Base-by-base conservation (phyloP, 1,284 basidiomycete genomes). In the Mycosarcoma mackinlayi region DNA sequence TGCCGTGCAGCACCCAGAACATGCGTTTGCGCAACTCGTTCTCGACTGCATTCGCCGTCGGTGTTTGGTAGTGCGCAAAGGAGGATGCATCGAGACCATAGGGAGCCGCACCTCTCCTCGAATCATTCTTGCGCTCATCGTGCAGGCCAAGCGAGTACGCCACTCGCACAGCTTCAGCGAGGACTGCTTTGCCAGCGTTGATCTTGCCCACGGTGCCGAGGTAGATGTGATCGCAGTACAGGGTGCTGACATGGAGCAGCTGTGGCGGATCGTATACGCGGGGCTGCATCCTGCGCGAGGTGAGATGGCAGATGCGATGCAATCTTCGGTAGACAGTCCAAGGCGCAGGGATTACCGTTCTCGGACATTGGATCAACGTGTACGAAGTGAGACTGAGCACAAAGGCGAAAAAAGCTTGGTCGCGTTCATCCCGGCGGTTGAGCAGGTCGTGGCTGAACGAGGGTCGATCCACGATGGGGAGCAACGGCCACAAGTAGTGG, bases 171-270 rank as follows among this genome's bases (percentile, higher is more conserved):
- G 73, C 68, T 34, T 77, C 75, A 4, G 73, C 75, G 4, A 75
- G 69, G 10, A 70, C 60, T 0, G 75, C 72, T 25, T 77, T 77
- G 42, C 65, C 73, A 3, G 75, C 75, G 18, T 69, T 73, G 47
- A 31, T 61, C 23, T 55, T 47, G 33, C 72, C 68, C 0, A 60
- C 50, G 13, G 70, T 66, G 25, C 75, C 73, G 14, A 77, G 61
- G 35, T 77, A 77, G 58, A 77, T 77, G 55, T 75, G 73, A 33
- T 76, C 70, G 48, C 74, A 73, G 45, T 75, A 75, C 28, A 77
- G 73, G 11, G 73, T 76, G 39, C 45, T 61, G 41, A 76, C 52
- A 28, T 76, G 73, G 4, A 75, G 59, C 28, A 76, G 54, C 35
- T 51, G 58, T 1, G 73, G 73, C 5, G 70, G 70, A 21, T 73